phyloP scores from a whole-genome alignment of 257 asterid genomes.

The Thymus mandschuricus region DNA sequence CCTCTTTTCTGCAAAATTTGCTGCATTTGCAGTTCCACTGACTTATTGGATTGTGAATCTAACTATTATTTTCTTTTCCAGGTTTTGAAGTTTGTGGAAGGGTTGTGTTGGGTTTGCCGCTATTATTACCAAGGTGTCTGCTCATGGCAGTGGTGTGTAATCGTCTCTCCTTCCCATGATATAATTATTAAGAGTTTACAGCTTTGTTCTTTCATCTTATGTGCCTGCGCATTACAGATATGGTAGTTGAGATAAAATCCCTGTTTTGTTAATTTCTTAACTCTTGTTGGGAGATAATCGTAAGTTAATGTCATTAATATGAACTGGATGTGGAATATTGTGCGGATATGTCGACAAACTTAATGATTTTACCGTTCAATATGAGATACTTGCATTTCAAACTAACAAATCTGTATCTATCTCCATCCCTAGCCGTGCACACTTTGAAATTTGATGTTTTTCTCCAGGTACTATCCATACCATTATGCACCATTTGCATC shows the following conservation, averaged over 20 bases:
- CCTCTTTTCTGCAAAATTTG: background rate
- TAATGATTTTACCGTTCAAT: slow-evolving; percentile 14
- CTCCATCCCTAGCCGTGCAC: slow-evolving; percentile 11
- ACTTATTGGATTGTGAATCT: slow-evolving; percentile 27
- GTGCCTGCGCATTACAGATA: slow-evolving; percentile 16
- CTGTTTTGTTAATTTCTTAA: background rate
- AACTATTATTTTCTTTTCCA: slow-evolving; percentile 40
- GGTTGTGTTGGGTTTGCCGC: slow-evolving; percentile 98
- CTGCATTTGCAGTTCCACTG: slow-evolving; percentile 14
- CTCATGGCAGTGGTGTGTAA: slow-evolving; percentile 95
- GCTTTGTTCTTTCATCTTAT: slow-evolving; percentile 15
- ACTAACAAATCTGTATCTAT: background rate
- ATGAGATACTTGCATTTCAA: slow-evolving; percentile 18
- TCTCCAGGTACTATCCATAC: slow-evolving; percentile 90
- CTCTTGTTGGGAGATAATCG: slow-evolving; percentile 15
- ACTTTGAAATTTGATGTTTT: slow-evolving; percentile 26
- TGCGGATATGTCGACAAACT: slow-evolving; percentile 6
- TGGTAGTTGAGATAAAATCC: background rate
- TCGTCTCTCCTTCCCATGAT: slow-evolving; percentile 17
- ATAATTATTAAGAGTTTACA: slow-evolving; percentile 1
- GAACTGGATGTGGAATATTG: slow-evolving; percentile 20
- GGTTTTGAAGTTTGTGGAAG: slow-evolving; percentile 93
- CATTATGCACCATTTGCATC: slow-evolving; percentile 99
- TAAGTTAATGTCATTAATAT: slow-evolving; percentile 21
- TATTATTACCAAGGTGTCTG: slow-evolving; percentile 98